phyloP scores from a whole-genome alignment of 345 rosid genomes.

The Atalantia buxifolia region DNA sequence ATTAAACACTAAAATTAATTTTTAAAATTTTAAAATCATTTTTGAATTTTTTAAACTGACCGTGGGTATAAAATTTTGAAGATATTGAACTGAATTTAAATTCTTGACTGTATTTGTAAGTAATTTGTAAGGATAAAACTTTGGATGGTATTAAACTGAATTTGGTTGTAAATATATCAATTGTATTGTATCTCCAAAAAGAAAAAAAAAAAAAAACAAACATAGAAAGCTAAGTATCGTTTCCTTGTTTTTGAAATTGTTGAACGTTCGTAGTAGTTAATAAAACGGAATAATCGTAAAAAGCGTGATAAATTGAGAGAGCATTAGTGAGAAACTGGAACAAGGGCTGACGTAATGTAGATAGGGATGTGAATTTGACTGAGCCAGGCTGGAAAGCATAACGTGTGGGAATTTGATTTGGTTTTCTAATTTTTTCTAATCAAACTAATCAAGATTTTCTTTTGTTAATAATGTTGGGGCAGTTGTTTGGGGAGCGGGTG shows the following conservation, averaged over 20 bases:
- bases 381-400: conserved; percentile 43
- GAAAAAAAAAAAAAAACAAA: no score
- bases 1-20: rapidly evolving
- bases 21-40: rapidly evolving
- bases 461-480: neutral
- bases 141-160: no score
- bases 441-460: neutral
- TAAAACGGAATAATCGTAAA: neutral
- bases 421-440: neutral
- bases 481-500: neutral
- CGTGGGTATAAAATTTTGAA: rapidly evolving
- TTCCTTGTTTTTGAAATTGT: neutral
- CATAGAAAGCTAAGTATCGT: no score
- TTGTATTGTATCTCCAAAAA: neutral
- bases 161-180: no score
- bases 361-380: conserved; percentile 18
- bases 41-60: rapidly evolving
- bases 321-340: neutral
- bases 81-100: no score
- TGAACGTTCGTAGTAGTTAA: no score
- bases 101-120: no score
- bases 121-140: no score
- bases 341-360: neutral
- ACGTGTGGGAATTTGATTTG: neutral
- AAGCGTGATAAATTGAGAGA: conserved; percentile 10